These are phyloP conservation scores for Penicillium dipodomyicola DNA, from an alignment of 495 filamentous ascomycete species.

Conservation along the genomic window DNA sequence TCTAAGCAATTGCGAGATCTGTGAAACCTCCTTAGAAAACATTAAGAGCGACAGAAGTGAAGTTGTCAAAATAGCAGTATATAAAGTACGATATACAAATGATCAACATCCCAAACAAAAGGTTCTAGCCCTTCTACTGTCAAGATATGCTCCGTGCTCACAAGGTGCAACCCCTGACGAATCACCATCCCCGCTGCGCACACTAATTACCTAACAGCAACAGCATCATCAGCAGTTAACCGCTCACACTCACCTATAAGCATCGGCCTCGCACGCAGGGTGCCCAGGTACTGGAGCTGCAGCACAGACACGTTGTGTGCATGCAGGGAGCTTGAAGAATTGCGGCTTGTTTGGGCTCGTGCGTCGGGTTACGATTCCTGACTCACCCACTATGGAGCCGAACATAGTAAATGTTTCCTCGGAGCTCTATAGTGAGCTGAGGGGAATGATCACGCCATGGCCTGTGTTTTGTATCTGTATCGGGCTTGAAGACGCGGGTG, in stretches of 20 bases:
- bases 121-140: slow-evolving; percentile 27
- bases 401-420: slow-evolving; percentile 1
- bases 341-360: slow-evolving; percentile 3
- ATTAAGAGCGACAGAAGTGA: neutral
- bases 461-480: neutral
- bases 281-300: slow-evolving; percentile 7
- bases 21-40: neutral
- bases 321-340: slow-evolving; percentile 9
- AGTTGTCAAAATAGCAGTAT: neutral
- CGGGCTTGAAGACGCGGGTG: neutral
- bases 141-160: slow-evolving; percentile 30
- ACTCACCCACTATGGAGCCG: neutral
- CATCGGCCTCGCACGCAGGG: neutral
- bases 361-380: neutral
- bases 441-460: slow-evolving; percentile 18
- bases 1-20: neutral
- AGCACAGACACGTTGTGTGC: slow-evolving; percentile 4
- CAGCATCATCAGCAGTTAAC: neutral
- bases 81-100: neutral
- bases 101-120: slow-evolving; percentile 12
- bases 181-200: slow-evolving; percentile 24
- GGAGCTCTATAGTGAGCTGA: slow-evolving; percentile 16
- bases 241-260: slow-evolving; percentile 9
- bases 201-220: slow-evolving; percentile 44
- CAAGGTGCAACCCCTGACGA: slow-evolving; percentile 21